phyloP scores from a whole-genome alignment of 2,329 filamentous ascomycete genomes.

The Thielaviopsis populi region DNA sequence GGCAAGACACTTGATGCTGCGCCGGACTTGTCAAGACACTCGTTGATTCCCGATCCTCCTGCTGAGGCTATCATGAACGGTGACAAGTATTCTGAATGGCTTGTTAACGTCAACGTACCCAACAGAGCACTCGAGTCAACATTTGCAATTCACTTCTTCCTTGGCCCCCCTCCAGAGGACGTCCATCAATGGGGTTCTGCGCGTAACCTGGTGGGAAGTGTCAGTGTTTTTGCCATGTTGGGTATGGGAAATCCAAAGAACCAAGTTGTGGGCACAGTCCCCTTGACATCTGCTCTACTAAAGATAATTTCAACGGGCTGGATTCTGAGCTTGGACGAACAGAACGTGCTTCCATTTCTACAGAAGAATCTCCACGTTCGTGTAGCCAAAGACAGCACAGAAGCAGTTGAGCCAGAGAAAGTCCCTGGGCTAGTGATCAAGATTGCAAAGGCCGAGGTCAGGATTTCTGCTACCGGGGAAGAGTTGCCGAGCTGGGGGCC shows the following conservation, averaged over 20 bases:
- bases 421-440: conserved; percentile 26
- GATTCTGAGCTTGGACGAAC: conserved; percentile 27
- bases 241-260: conserved; percentile 17
- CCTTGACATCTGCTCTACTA: conserved; percentile 36
- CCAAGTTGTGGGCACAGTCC: conserved; percentile 29
- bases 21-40: conserved; percentile 16
- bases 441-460: conserved; percentile 27
- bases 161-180: conserved; percentile 38
- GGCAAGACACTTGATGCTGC: conserved; percentile 13
- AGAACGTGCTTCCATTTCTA: conserved; percentile 30
- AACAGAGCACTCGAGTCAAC: conserved; percentile 46
- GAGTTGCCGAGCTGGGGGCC: conserved; percentile 28
- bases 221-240: conserved; percentile 38
- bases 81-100: conserved; percentile 45
- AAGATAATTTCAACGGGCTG: conserved; percentile 27
- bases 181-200: conserved; percentile 35
- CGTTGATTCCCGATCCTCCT: conserved; percentile 18
- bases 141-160: conserved; percentile 51
- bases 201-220: conserved; percentile 44
- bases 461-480: conserved; percentile 22
- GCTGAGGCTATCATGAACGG: conserved; percentile 25
- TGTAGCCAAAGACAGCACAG: conserved; percentile 22
- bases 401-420: conserved; percentile 20
- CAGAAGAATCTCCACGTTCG: conserved; percentile 25
- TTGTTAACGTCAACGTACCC: conserved; percentile 48